These are phyloP conservation scores for Tricholoma saponaceum DNA, from an alignment of 768 basidiomycete genomes.

Conservation along the genomic window DNA sequence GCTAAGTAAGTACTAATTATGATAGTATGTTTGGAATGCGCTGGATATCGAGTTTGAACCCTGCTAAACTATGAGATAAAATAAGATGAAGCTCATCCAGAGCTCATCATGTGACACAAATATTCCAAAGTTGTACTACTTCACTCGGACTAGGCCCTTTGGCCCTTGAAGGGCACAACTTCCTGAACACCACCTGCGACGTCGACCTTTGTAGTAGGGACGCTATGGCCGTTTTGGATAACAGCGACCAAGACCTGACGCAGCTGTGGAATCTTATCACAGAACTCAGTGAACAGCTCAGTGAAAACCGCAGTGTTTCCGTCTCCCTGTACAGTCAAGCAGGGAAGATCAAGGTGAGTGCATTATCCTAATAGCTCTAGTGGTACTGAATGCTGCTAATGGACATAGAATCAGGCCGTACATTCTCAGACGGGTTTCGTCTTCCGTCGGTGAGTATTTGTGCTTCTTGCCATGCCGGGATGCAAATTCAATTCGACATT, in stretches of 20 bases:
- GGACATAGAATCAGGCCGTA: conserved; percentile 70
- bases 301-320: conserved; percentile 70
- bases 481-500: neutral
- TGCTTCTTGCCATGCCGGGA: neutral
- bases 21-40: too few relatives aligned
- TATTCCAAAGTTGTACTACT: too few relatives aligned
- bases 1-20: too few relatives aligned
- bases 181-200: neutral
- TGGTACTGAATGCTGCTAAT: neutral
- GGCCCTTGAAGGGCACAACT: neutral
- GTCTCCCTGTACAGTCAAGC: conserved; percentile 70
- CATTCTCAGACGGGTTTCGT: conserved; percentile 93
- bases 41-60: too few relatives aligned
- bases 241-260: conserved; percentile 53
- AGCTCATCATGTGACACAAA: too few relatives aligned
- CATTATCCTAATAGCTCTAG: neutral
- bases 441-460: conserved; percentile 58
- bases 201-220: too few relatives aligned
- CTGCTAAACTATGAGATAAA: too few relatives aligned
- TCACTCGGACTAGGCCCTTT: too few relatives aligned
- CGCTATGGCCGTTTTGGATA: conserved; percentile 54
- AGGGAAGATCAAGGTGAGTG: conserved; percentile 72
- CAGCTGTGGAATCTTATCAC: conserved; percentile 65
- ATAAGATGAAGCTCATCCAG: too few relatives aligned
- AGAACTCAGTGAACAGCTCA: conserved; percentile 82